Conservation (phyloP, 2,329 filamentous ascomycete species). For the Karstenula rhodostoma region DNA sequence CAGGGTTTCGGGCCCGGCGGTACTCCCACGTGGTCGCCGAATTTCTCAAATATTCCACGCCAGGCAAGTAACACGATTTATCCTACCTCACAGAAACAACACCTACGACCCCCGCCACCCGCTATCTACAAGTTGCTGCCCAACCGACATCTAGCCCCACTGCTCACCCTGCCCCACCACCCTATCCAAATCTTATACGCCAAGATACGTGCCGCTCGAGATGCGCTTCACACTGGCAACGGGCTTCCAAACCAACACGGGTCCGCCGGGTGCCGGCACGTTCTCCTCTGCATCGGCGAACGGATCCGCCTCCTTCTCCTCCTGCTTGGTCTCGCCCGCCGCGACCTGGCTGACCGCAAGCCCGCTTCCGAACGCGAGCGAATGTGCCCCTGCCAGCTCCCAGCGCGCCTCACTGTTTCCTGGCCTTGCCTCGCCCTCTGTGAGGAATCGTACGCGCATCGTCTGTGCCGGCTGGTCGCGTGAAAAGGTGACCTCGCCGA, state of each 20-base stretch:
- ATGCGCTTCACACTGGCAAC: slow-evolving; percentile 48
- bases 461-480: slow-evolving; percentile 70
- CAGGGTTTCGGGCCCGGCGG: neutral
- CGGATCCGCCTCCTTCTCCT: slow-evolving; percentile 66
- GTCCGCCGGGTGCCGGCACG: slow-evolving; percentile 28
- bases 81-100: slow-evolving; percentile 9
- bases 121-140: slow-evolving; percentile 1
- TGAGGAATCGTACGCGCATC: slow-evolving; percentile 83
- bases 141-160: neutral
- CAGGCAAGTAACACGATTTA: slow-evolving; percentile 1
- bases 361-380: slow-evolving; percentile 63
- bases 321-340: slow-evolving; percentile 51
- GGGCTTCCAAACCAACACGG: slow-evolving; percentile 42
- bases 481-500: slow-evolving; percentile 74
- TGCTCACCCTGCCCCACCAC: neutral
- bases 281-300: slow-evolving; percentile 71
- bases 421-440: slow-evolving; percentile 73
- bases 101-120: neutral
- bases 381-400: slow-evolving; percentile 68
- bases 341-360: slow-evolving; percentile 63
- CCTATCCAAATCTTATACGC: slow-evolving; percentile 33
- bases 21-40: neutral
- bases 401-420: slow-evolving; percentile 85
- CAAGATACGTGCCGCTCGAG: slow-evolving; percentile 48
- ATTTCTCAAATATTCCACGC: neutral